Evolutionary conservation across 306 rosid genomes (phyloP).

Genomic region (Erythrophleum fordii): DNA sequence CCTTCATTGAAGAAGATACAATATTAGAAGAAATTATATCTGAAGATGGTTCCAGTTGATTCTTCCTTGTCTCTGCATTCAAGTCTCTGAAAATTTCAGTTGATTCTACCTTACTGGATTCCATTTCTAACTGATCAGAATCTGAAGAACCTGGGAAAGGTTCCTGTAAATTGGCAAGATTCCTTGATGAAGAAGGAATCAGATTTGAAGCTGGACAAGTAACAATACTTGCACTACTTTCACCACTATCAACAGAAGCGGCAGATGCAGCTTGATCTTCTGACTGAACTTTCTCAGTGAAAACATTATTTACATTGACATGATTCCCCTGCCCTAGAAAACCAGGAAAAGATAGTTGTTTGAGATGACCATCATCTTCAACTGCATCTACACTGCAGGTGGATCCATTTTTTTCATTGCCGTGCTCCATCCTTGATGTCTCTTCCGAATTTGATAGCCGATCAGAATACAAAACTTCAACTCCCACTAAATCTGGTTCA

Average conservation of each 20-base stretch:
- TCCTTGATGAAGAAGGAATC: constrained; percentile 46
- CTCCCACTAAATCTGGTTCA: constrained; percentile 46
- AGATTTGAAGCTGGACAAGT: constrained; percentile 42
- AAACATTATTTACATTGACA: constrained; percentile 40
- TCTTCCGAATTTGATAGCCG: constrained; percentile 45
- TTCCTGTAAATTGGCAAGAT: constrained; percentile 42
- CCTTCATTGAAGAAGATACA: constrained; percentile 39
- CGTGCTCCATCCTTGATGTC: constrained; percentile 40
- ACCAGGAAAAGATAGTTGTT: constrained; percentile 46
- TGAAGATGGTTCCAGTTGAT: constrained; percentile 39
- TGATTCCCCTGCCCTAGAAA: constrained; percentile 35
- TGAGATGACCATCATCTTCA: constrained; percentile 46
- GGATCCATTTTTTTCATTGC: constrained; percentile 47
- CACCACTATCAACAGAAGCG: constrained; percentile 35
- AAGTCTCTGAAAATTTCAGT: constrained; percentile 42
- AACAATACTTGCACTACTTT: constrained; percentile 37
- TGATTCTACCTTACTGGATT: constrained; percentile 50
- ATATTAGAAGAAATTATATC: constrained; percentile 38
- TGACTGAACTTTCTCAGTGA: constrained; percentile 38
- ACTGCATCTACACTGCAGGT: constrained; percentile 43
- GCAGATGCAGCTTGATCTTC: constrained; percentile 40
- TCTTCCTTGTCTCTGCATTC: constrained; percentile 39
- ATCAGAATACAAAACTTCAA: constrained; percentile 37
- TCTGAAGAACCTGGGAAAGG: constrained; percentile 41
- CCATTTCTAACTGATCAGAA: constrained; percentile 43